Evolutionary conservation across 2,329 filamentous ascomycete species (phyloP).

Genomic region (Periconia sp.): DNA sequence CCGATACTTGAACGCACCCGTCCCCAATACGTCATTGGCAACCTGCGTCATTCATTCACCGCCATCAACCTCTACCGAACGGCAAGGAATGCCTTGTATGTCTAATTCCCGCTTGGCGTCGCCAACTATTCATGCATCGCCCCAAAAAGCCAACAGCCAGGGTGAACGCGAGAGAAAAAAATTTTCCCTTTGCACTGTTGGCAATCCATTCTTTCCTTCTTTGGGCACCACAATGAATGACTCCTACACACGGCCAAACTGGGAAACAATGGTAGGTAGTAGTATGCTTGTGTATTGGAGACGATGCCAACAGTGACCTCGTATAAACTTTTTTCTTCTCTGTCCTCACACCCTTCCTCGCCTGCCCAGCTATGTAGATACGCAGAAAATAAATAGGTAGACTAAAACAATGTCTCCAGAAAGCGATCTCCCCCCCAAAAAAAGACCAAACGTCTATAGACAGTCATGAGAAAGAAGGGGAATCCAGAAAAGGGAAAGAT

Average conservation of each 20-base stretch:
- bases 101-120: background rate
- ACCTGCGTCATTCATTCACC: constrained; percentile 6
- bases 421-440: constrained; percentile 1
- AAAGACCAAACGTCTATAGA: constrained; percentile 10
- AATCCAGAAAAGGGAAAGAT: constrained; percentile 8
- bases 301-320: no score
- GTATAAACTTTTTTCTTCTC: background rate
- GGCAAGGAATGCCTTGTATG: constrained; percentile 3
- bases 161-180: no score
- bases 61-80: background rate
- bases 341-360: no score
- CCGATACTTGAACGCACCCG: background rate
- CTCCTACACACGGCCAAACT: no score
- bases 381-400: background rate
- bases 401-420: background rate
- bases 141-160: background rate
- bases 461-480: constrained; percentile 13
- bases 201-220: no score
- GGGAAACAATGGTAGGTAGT: no score
- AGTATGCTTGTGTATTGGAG: no score
- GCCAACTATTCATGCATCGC: background rate
- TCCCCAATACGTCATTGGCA: constrained; percentile 2
- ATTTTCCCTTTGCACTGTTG: background rate
- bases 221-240: no score
- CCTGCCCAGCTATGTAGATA: background rate